Base-by-base conservation (phyloP, 73 alveolate genomes). In the Durusdinium trenchii region DNA sequence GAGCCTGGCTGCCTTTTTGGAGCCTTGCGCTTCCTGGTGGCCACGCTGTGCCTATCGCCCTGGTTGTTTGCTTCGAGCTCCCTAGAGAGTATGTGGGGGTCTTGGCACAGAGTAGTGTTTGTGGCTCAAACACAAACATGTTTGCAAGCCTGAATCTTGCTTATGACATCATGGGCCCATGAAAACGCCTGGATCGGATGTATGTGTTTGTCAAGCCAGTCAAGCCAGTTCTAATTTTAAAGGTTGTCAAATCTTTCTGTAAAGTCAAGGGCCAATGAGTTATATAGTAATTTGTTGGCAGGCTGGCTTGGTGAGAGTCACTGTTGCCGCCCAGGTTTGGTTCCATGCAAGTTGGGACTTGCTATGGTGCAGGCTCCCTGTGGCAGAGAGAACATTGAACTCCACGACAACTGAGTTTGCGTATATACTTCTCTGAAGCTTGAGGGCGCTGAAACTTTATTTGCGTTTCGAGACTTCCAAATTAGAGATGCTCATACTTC, bases 11-110 rank as follows among this genome's bases (percentile, higher is more conserved):
- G 81, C 35, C 60, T 91, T 2, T 91, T 91, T 71, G 98, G 98
- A 30, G 98, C 98, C 16, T 54, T 91, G 98, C 98, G 98, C 78
- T 91, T 91, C 57, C 6, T 52, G 35, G 98, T 91, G 67, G 98
- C 98, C 79, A 91, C 98, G 57, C 89, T 91, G 75, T 91, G 98
- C 82, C 50, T 91, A 89, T 91, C 98, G 76, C 98, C 98, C 45
- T 91, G 98, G 98, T 48, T 91, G 46, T 91, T 91, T 78, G 43
- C 98, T 35, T 91, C 98, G 38, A 47, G 76, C 7, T 69, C 98
- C 36, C 75, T 69, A 73, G 90, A 69, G 60, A 91, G 98, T 60
- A 91, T 54, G 98, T 61, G 7, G 86, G 81, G 23, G 78, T 46
- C 91, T 14, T 48, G 28, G 91, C 16, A 35, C n/a, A n/a, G n/a